phyloP scores from a whole-genome alignment of 495 filamentous ascomycete species.

The Annulohypoxylon moriforme region DNA sequence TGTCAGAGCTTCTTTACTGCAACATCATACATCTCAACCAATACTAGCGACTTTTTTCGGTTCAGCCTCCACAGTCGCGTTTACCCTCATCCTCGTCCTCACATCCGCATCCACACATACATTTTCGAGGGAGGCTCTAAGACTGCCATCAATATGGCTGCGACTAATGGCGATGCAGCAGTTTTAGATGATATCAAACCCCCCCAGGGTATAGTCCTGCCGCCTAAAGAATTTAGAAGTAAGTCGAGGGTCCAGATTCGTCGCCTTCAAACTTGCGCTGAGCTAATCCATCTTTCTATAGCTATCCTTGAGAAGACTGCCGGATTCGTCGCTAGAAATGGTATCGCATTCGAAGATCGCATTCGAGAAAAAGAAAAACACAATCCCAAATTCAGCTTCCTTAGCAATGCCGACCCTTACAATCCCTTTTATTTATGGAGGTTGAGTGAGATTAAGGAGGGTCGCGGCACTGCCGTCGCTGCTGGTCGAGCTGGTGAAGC shows the following conservation, averaged over 20 bases:
- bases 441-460: slow-evolving; percentile 82
- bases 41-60: slow-evolving; percentile 13
- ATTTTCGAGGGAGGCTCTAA: slow-evolving; percentile 39
- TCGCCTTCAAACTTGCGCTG: slow-evolving; percentile 46
- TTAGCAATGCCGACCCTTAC: slow-evolving; percentile 83
- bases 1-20: slow-evolving; percentile 38
- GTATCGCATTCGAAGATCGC: slow-evolving; percentile 85
- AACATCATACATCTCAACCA: slow-evolving; percentile 41
- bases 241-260: slow-evolving; percentile 18
- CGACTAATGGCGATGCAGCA: slow-evolving; percentile 68
- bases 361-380: slow-evolving; percentile 86
- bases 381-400: slow-evolving; percentile 92
- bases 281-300: slow-evolving; percentile 73
- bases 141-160: slow-evolving; percentile 57
- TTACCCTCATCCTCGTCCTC: background rate
- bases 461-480: slow-evolving; percentile 81
- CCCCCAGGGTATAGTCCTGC: slow-evolving; percentile 84
- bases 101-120: slow-evolving; percentile 1
- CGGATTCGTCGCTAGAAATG: slow-evolving; percentile 89
- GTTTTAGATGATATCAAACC: slow-evolving; percentile 72
- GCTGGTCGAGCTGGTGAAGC: slow-evolving; percentile 79
- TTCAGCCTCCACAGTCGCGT: slow-evolving; percentile 26
- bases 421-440: slow-evolving; percentile 91
- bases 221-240: slow-evolving; percentile 66
- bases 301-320: slow-evolving; percentile 96